Base-by-base conservation (phyloP, 345 rosid species). In the Murraya paniculata region DNA sequence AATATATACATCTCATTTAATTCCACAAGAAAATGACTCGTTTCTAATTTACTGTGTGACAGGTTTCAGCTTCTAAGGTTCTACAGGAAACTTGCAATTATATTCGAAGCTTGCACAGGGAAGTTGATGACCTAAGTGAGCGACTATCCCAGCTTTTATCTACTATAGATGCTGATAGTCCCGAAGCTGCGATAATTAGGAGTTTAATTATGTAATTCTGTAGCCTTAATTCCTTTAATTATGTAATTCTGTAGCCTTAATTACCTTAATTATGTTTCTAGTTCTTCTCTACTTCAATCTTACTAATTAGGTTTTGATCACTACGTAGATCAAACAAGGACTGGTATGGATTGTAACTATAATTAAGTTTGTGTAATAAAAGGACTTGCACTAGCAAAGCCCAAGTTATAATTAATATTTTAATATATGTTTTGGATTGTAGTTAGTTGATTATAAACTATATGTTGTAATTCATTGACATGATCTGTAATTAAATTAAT, bases 61-160 rank as follows among this genome's bases (percentile, higher is more conserved):
- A 95, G 99, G 97, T 86, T 73, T 92, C 99, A 68, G 96, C 97
- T 61, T 88, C 99, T 4, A 95, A 87, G 84, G 98, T 95, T 60
- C 86, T 95, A 71, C 98, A 93, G 72, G 99, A 95, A 83, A 95
- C 99, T 19, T 95, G 99, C 91, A 91, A 91, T 84, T 92, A 95
- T 81, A 93, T 95, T 62, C 85, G 90, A 88, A 89, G 80, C 88
- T 88, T 95, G 89, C 97, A 95, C 78, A 88, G 82, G 81, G 98
- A 95, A 83, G 97, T 92, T 35, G 93, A 91, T 72, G 98, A 92
- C 78, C 87, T 95, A 45, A 93, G 99, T 79, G 98, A 92, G 75
- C 87, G 99, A 73, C 77, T 95, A 76, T 90, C 97, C 27, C 94
- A 95, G 86, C 93, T 95, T 27, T 81, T 95, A 80, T 86, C 93